A percentile compares a stretch with the other conserved stretches of the same genome.
These are phyloP conservation scores for Pulchroboletus neoregius DNA, from an alignment of 1,284 basidiomycete genomes.

Conservation along the genomic window DNA sequence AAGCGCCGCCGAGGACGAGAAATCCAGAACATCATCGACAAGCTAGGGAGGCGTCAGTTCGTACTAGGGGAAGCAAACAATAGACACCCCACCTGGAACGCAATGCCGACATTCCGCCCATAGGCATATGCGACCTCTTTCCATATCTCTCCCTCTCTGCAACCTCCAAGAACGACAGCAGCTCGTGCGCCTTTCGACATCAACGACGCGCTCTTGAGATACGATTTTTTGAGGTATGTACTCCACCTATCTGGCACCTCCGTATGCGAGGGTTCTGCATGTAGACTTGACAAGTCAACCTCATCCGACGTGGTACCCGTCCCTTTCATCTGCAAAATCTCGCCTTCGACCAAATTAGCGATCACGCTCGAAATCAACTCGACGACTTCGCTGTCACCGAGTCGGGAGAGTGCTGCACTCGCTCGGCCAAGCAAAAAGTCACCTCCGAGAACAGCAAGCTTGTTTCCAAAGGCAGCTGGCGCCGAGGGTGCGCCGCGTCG, in stretches of 20 bases:
- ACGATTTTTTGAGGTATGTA: conserved; percentile 90
- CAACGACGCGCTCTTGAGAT: conserved; percentile 93
- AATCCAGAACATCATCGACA: conserved; percentile 90
- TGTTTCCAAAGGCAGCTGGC: conserved; percentile 91
- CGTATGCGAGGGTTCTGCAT: conserved; percentile 17
- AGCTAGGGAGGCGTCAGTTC: conserved; percentile 52
- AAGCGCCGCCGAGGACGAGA: conserved; percentile 62
- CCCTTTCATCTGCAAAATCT: conserved; percentile 84
- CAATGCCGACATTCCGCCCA: conserved; percentile 87
- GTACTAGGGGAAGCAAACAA: not conserved
- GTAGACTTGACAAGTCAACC: conserved; percentile 22
- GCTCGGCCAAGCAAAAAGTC: conserved; percentile 95
- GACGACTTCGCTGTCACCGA: conserved; percentile 87
- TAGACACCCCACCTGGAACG: conserved; percentile 77
- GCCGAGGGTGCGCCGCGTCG: conserved; percentile 83
- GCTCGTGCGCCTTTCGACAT: conserved; percentile 94
- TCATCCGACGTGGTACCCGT: conserved; percentile 10
- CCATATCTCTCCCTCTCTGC: conserved; percentile 74
- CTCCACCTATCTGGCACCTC: conserved; percentile 62
- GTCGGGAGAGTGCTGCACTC: conserved; percentile 80
- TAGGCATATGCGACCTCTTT: conserved; percentile 95
- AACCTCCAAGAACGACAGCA: conserved; percentile 87
- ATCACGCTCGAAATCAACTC: conserved; percentile 93
- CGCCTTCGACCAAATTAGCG: conserved; percentile 94
- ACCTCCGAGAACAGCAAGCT: conserved; percentile 89